Evolutionary conservation across 805 yeast species (phyloP), one percentile per base, ranked within the genome.

Genomic region (Dipodascus albidus): DNA sequence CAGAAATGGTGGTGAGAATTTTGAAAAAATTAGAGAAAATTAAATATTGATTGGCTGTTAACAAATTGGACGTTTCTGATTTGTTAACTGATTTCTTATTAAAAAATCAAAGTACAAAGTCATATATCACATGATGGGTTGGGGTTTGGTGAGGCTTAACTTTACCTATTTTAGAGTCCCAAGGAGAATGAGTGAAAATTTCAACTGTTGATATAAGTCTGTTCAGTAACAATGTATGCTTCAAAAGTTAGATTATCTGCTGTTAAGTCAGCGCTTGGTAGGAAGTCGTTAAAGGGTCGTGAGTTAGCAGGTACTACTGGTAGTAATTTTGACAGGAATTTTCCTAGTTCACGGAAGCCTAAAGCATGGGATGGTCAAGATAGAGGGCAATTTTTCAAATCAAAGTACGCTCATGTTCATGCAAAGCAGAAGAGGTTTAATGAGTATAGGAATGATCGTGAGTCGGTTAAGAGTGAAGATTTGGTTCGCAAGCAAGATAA

Each of bases 361-460:
- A 85, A 84, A 60, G 85, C 88, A 0, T 85, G 91, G 91, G 84
- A 81, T 60, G 82, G 82, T 19, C 77, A 77, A 66, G 75, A 75
- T 54, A 84, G 83, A 61, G 87, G 80, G 31, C 66, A 73, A 2
- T 85, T 75, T 71, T 85, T 84, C 68, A 73, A 71, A 48, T 72
- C 74, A 51, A 82, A 80, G 60, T 83, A 75, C 63, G 85, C 85
- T 1, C 85, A 82, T 66, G 77, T 81, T 17, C 88, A 83, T 61
- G 84, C 85, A 1, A 67, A 65, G 52, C 74, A 75, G 55, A 68
- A 69, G 57, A 57, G 62, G 49, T 59, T 56, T 49, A 53, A 57
- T 53, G 60, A 58, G 6, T 4, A 14, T 6, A 38, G 15, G 20
- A 11, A 11, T n/a, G 4, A 11, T 4, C 17, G 59, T 59, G 48